These are phyloP conservation scores for Plasmodium falciparum DNA, from an alignment of 169 alveolate species.

Conservation along the genomic window DNA sequence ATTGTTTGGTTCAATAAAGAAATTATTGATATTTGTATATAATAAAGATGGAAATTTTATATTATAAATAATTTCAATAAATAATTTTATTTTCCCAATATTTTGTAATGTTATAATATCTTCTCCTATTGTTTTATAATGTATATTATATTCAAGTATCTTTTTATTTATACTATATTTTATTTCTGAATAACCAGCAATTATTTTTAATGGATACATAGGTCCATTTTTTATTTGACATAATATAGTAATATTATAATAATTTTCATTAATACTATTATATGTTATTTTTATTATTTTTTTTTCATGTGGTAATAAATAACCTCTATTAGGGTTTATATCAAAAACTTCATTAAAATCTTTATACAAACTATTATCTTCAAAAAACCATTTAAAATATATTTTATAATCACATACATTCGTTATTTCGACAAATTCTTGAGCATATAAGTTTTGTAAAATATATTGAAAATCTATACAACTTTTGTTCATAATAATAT, in stretches of 20 bases:
- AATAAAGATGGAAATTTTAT: slow-evolving; percentile 64
- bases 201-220: slow-evolving; percentile 39
- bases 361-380: slow-evolving; percentile 39
- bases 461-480: slow-evolving; percentile 68
- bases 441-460: slow-evolving; percentile 69
- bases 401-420: slow-evolving; percentile 63
- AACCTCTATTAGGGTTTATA: slow-evolving; percentile 36
- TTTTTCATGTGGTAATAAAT: slow-evolving; percentile 49
- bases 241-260: slow-evolving; percentile 43
- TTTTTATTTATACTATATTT: slow-evolving; percentile 49
- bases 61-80: slow-evolving; percentile 46
- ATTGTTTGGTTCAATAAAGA: slow-evolving; percentile 66
- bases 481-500: slow-evolving; percentile 53
- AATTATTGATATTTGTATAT: slow-evolving; percentile 63
- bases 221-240: slow-evolving; percentile 69
- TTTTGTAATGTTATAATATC: slow-evolving; percentile 63
- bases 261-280: slow-evolving; percentile 64
- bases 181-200: slow-evolving; percentile 71
- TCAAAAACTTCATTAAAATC: slow-evolving; percentile 46
- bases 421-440: slow-evolving; percentile 61
- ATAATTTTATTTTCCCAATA: slow-evolving; percentile 65
- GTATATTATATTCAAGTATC: slow-evolving; percentile 26
- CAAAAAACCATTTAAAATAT: slow-evolving; percentile 72
- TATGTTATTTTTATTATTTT: slow-evolving; percentile 53
- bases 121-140: slow-evolving; percentile 52